A percentile compares a stretch with the other conserved stretches of the same genome.
Conservation (phyloP, 179 eudicot genomes). For the Dionaea muscipula region DNA sequence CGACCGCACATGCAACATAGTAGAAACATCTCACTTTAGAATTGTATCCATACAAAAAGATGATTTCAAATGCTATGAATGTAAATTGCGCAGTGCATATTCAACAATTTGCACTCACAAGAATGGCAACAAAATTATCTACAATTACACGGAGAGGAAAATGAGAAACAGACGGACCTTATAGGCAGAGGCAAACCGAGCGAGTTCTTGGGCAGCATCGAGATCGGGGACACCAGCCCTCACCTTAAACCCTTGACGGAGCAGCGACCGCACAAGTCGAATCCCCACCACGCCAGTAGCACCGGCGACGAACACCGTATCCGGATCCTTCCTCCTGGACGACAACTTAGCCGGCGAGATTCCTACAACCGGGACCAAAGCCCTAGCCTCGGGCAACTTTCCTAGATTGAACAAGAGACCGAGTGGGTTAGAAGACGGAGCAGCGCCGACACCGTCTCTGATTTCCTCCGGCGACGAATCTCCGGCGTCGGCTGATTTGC, state of each 20-base stretch:
- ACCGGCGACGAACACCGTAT: conserved; percentile 88
- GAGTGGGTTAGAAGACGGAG: too few species aligned
- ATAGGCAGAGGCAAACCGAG: conserved; percentile 58
- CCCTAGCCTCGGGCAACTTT: conserved; percentile 44
- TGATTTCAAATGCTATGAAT: too few species aligned
- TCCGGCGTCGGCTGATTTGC: too few species aligned
- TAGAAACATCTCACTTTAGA: too few species aligned
- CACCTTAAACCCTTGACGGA: conserved; percentile 65
- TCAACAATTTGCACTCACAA: too few species aligned
- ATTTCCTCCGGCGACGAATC: too few species aligned
- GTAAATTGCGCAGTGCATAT: too few species aligned
- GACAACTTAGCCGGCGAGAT: conserved; percentile 28
- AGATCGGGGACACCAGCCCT: conserved; percentile 90
- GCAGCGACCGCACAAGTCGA: conserved; percentile 52
- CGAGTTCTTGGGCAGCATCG: conserved; percentile 78
- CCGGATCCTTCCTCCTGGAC: conserved; percentile 52
- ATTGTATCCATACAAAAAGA: too few species aligned
- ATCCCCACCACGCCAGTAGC: conserved; percentile 76
- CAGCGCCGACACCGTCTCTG: too few species aligned
- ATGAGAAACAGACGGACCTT: conserved; percentile 34
- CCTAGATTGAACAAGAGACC: conserved; percentile 28
- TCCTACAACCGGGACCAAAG: conserved; percentile 49
- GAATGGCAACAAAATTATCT: too few species aligned
- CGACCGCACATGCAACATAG: too few species aligned
- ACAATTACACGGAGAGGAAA: not conserved